phyloP scores from a whole-genome alignment of 2,329 filamentous ascomycete genomes.

The Aspergillus ruber region DNA sequence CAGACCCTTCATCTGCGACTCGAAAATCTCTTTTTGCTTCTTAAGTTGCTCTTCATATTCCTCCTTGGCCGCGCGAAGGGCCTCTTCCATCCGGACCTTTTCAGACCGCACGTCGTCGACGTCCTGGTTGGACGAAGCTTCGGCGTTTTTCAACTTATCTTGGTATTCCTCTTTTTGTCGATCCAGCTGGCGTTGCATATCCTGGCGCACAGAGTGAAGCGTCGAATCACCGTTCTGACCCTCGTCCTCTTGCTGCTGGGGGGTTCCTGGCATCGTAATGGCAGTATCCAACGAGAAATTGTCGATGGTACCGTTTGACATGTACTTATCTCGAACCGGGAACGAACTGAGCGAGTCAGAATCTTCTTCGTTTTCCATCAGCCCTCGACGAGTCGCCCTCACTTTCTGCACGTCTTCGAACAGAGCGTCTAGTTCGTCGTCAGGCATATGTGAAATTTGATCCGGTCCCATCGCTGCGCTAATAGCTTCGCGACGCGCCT shows the following conservation, averaged over 20 bases:
- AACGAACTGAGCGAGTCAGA: slow-evolving; percentile 84
- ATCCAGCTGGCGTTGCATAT: slow-evolving; percentile 76
- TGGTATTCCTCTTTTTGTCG: slow-evolving; percentile 78
- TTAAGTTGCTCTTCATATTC: slow-evolving; percentile 84
- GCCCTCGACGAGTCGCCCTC: slow-evolving; percentile 72
- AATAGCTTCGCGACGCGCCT: slow-evolving; percentile 88
- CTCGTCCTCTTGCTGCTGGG: slow-evolving; percentile 61
- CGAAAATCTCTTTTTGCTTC: slow-evolving; percentile 75
- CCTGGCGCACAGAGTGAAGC: slow-evolving; percentile 68
- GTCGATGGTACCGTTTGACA: slow-evolving; percentile 89
- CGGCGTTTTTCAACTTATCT: slow-evolving; percentile 67
- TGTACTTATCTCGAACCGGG: slow-evolving; percentile 84
- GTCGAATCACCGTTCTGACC: slow-evolving; percentile 54
- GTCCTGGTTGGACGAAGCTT: slow-evolving; percentile 64
- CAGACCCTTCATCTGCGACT: slow-evolving; percentile 74
- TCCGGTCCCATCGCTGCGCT: slow-evolving; percentile 82
- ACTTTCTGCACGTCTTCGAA: slow-evolving; percentile 92
- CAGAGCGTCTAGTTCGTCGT: slow-evolving; percentile 87
- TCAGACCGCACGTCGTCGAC: slow-evolving; percentile 78
- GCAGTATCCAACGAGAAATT: slow-evolving; percentile 94
- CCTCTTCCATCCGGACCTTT: slow-evolving; percentile 79
- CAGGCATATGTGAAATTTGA: slow-evolving; percentile 80
- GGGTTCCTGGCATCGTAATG: slow-evolving; percentile 89
- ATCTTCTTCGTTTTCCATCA: slow-evolving; percentile 63
- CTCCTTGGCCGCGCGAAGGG: slow-evolving; percentile 67